These are phyloP conservation scores for Cryptococcus amylolentus DNA, from an alignment of 1,284 basidiomycete genomes.

Conservation along the genomic window DNA sequence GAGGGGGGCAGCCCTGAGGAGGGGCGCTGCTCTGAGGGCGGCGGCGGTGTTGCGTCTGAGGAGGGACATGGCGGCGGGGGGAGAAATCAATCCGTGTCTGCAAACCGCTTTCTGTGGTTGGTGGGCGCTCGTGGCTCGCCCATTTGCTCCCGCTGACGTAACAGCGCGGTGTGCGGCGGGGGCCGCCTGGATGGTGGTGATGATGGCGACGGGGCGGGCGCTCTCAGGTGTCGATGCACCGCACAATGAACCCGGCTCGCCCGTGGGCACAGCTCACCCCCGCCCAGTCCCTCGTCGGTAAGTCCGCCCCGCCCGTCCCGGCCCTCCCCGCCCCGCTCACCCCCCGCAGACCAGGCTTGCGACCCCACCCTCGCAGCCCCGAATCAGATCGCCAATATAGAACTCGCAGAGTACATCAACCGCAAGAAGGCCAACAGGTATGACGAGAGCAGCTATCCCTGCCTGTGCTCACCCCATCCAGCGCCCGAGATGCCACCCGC, in stretches of 20 bases:
- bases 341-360: conserved; percentile 66
- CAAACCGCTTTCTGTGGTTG: conserved; percentile 7
- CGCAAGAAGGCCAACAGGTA: conserved; percentile 95
- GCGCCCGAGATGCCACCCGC: conserved; percentile 50
- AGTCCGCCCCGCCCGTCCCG: conserved; percentile 8
- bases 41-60: conserved; percentile 30
- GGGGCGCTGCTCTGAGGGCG: conserved; percentile 29
- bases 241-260: conserved; percentile 30
- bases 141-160: background rate
- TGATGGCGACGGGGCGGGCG: background rate
- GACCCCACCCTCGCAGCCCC: conserved; percentile 82
- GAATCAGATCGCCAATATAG: conserved; percentile 87
- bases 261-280: conserved; percentile 42
- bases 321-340: background rate
- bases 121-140: background rate
- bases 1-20: conserved; percentile 5
- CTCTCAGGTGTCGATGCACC: background rate
- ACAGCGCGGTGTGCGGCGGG: background rate
- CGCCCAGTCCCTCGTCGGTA: conserved; percentile 47
- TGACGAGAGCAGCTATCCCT: conserved; percentile 30
- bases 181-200: background rate
- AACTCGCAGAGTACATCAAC: conserved; percentile 90
- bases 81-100: background rate
- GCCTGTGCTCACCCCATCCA: conserved; percentile 3
- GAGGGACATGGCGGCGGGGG: conserved; percentile 23